Evolutionary conservation across 148 eudicot genomes (phyloP), one percentile per base, ranked within the genome.

Genomic region (Hydrangea macrophylla): DNA sequence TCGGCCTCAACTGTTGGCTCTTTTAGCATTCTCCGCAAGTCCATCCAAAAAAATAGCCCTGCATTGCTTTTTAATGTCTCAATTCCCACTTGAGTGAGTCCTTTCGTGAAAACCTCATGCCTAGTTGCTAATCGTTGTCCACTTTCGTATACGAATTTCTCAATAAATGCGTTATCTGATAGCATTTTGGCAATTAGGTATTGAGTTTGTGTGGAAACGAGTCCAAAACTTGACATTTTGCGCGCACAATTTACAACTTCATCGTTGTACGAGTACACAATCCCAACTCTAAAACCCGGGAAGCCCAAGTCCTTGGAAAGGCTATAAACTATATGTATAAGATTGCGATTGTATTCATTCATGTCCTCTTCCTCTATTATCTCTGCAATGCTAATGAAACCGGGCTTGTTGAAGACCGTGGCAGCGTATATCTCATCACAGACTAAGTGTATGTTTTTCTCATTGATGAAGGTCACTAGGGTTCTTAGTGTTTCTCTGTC

Each of bases 41-140:
- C 83, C 79, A 89, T 79, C 91, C 87, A 89, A 12, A 82, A 82
- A 55, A 80, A 89, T 1, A 89, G 70, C 0, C 89, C 96, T 0
- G 86, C 87, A 48, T 81, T 86, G 68, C 96, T 79, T 50, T 72
- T 78, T 31, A 89, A 65, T 9, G 84, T 77, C 5, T 55, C 55
- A 20, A 89, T 89, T 0, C 78, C 78, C 1, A 73, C 78, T 68
- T 80, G 58, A 5, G 45, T 55, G 26, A 79, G 80, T 7, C 83
- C 75, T 65, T 64, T 57, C 15, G 77, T 80, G 72, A 80, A 80
- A 4, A 11, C 23, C 66, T 65, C 69, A 17, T 81, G 79, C 36
- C 85, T 69, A 42, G 44, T 57, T 33, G 35, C 76, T 11, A 86
- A 57, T 61, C 85, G 79, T 30, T 62, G 42, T 9, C 48, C 33